Evolutionary conservation across 108 stramenopile species (phyloP), one percentile per base, ranked within the genome.

Genomic region (Nitzschia sp.): DNA sequence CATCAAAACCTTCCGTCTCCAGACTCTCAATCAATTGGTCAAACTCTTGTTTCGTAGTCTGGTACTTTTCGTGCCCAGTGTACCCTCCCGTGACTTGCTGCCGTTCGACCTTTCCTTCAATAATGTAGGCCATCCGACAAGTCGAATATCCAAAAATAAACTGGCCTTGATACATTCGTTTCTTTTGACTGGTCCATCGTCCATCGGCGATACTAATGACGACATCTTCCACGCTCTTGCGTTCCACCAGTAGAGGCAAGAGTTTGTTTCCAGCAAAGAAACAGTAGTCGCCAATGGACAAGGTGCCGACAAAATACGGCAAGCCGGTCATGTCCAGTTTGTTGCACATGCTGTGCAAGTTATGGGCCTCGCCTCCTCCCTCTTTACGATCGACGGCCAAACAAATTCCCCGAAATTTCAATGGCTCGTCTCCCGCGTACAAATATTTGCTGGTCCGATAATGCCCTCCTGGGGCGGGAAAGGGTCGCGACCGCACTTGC

Each of bases 271-370:
- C 19, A 55, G 70, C 76, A 61, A 87, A 85, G 54, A 85, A 83
- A 19, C 84, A 60, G 34, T 88, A 88, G 67, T 88, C 87, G n/a
- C 84, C 82, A 47, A 88, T 85, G 41, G 63, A 79, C 0, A 88
- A 56, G 53, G 81, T 66, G 56, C 74, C 36, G 1, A 85, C 85
- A 53, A 88, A 79, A 56, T 85, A 88, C 17, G 87, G 87, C 21
- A 85, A 74, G n/a, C 80, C 66, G 23, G 57, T 45, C 41, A 63
- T 72, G 56, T 88, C 87, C 36, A 88, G 66, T 28, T 76, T 63
- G 45, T 85, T 85, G 63, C 87, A 88, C 82, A 88, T 83, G n/a
- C 69, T 68, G 48, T 88, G 87, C 26, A 88, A 72, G 25, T 66
- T 36, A 27, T 60, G 75, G 38, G 60, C 63, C 6, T 58, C 65